Percentiles rank a stretch among this genome's conserved stretches.
These are phyloP conservation scores for Artemisia argyi DNA, from an alignment of 129 eudicot genomes.

Conservation along the genomic window DNA sequence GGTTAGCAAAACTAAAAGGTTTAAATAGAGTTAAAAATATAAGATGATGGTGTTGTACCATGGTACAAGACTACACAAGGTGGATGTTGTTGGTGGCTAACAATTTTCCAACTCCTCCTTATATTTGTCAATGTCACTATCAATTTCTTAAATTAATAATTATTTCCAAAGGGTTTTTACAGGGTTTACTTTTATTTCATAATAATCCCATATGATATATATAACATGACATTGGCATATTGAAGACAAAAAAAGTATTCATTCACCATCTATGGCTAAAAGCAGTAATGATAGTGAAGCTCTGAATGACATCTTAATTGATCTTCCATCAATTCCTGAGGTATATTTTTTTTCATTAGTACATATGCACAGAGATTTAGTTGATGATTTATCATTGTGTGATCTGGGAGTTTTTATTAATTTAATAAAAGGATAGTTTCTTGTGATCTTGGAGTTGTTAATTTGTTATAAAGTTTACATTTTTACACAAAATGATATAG, in stretches of 20 bases:
- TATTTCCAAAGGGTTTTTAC: constrained; percentile 33
- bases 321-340: constrained; percentile 33
- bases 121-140: constrained; percentile 3
- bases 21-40: not conserved
- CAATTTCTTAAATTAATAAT: constrained; percentile 5
- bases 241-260: constrained; percentile 14
- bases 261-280: constrained; percentile 27
- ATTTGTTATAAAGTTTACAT: not conserved
- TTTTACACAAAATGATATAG: not conserved
- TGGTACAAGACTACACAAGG: constrained; percentile 25
- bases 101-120: constrained; percentile 28
- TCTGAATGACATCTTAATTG: constrained; percentile 20
- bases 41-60: not conserved
- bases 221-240: constrained; percentile 15
- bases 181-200: constrained; percentile 27
- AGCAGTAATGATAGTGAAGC: constrained; percentile 25
- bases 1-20: not conserved
- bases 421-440: not conserved
- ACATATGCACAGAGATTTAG: not conserved
- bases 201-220: not conserved
- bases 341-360: constrained; percentile 25
- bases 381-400: constrained; percentile 1
- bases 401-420: not conserved
- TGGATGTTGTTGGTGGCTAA: constrained; percentile 32
- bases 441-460: constrained; percentile 10